Base-by-base conservation (phyloP, 208 protist species). In the Leishmania martiniquensis region DNA sequence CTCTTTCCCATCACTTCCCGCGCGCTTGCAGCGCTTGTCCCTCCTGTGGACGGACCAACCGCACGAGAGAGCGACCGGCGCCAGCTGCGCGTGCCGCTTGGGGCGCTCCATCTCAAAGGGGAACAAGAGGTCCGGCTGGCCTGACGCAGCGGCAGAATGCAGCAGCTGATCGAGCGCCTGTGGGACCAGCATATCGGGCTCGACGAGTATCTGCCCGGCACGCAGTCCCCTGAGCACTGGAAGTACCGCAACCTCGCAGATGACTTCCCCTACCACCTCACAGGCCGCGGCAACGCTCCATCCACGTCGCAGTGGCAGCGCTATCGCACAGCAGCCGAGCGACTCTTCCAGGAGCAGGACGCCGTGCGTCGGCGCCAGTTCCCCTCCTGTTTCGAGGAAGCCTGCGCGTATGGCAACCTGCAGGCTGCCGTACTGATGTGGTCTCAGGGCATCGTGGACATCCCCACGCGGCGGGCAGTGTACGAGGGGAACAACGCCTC, bases 371-470 rank as follows among this genome's bases (percentile, higher is more conserved):
- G 87, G 20, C 89, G 87, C 6, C 72, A 79, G 34, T 67, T 73
- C 42, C 91, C 89, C 1, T 83, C 83, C 1, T 90, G 66, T 75
- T 78, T 93, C 39, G 91, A 89, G 68, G 89, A 93, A 66, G 89
- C 91, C 34, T 94, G 92, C 59, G 87, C 78, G 4, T 91, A 88
- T 59, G 90, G 90, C 29, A 89, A 87, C 75, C 82, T 96, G 65
- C 81, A 80, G 49, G 67, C 83, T 4, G 81, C 83, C n/a, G 83
- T 95, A 37, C 62, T 85, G 29, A 79, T 86, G 74, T 94, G 87
- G 83, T 83, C 83, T 9, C 89, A 94, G 77, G 88, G 90, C n/a
- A 60, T 55, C 15, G 72, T 89, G 32, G 75, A 89, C 70, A 66
- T 95, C 60, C 47, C 82, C 1, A 78, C 60, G 0, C 83, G 85